These are phyloP conservation scores for Populus tremula DNA, from an alignment of 345 rosid species.

Conservation along the genomic window DNA sequence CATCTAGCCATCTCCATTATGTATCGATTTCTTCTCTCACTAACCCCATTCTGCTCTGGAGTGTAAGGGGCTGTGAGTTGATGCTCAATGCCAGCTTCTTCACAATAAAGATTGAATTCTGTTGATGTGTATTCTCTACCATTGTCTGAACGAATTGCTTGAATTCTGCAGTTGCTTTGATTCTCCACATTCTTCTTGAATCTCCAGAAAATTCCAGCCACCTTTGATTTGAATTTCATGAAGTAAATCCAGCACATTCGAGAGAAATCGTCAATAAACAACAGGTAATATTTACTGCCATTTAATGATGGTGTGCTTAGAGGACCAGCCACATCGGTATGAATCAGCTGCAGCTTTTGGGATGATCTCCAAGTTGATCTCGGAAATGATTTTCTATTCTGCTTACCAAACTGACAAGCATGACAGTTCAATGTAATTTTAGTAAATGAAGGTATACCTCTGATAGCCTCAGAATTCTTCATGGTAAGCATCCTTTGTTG, in stretches of 20 bases:
- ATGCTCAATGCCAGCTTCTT: slow-evolving; percentile 2
- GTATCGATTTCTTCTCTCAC: not conserved
- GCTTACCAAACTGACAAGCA: slow-evolving; percentile 8
- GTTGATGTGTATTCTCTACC: not conserved
- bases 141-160: not conserved
- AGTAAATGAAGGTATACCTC: not conserved
- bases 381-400: not conserved
- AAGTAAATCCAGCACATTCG: not conserved
- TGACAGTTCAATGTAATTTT: not conserved
- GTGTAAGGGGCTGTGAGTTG: slow-evolving; percentile 12
- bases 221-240: too few species aligned
- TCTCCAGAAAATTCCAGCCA: too few species aligned
- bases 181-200: slow-evolving; percentile 9
- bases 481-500: not conserved
- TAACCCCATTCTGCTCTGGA: not conserved
- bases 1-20: slow-evolving; percentile 5
- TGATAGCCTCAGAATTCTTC: not conserved
- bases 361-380: not conserved
- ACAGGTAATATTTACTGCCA: not conserved
- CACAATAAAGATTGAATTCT: not conserved
- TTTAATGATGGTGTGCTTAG: not conserved
- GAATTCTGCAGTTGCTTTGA: slow-evolving; percentile 2
- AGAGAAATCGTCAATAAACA: slow-evolving; percentile 4
- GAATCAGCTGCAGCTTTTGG: not conserved
- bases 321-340: not conserved